Conservation (phyloP, 352 stramenopile genomes). For the Hyphochytrium catenoides region DNA sequence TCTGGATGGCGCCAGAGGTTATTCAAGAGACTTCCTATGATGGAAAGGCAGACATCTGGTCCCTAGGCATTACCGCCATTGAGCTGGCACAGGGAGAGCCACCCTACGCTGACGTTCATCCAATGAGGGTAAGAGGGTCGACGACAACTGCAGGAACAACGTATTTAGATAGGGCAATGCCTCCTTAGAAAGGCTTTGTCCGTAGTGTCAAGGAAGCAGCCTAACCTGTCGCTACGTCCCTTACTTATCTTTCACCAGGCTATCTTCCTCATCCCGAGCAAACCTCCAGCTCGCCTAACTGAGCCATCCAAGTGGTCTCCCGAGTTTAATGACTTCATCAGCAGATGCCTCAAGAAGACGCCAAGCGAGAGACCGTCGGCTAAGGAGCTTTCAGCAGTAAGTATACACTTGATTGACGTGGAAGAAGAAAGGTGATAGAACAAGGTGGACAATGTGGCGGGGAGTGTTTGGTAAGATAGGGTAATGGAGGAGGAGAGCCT, state of each 20-base stretch:
- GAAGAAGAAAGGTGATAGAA: slow-evolving; percentile 1
- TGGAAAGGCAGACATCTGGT: slow-evolving; percentile 51
- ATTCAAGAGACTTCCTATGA: slow-evolving; percentile 63
- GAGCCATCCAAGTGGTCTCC: slow-evolving; percentile 17
- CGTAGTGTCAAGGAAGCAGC: background rate
- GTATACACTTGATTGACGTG: background rate
- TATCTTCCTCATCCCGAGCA: slow-evolving; percentile 48
- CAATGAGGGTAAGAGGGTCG: slow-evolving; percentile 21
- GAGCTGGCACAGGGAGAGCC: slow-evolving; percentile 61
- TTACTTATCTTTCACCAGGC: slow-evolving; percentile 10
- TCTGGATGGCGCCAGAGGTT: slow-evolving; percentile 74
- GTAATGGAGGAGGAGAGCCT: slow-evolving; percentile 32
- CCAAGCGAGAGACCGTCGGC: slow-evolving; percentile 19
- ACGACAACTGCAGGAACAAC: background rate
- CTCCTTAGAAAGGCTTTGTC: background rate
- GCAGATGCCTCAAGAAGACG: slow-evolving; percentile 35
- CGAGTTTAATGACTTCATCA: slow-evolving; percentile 28
- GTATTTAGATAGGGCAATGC: background rate
- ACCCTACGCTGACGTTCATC: slow-evolving; percentile 55
- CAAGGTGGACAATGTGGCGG: slow-evolving; percentile 23
- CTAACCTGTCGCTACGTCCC: too few species aligned
- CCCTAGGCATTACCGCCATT: slow-evolving; percentile 62
- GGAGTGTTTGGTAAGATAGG: slow-evolving; percentile 33
- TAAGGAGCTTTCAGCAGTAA: slow-evolving; percentile 17
- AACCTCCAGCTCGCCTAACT: slow-evolving; percentile 22